Evolutionary conservation across 202 grass and related monocot species (phyloP).

Genomic region (Miscanthus sacchariflorus): DNA sequence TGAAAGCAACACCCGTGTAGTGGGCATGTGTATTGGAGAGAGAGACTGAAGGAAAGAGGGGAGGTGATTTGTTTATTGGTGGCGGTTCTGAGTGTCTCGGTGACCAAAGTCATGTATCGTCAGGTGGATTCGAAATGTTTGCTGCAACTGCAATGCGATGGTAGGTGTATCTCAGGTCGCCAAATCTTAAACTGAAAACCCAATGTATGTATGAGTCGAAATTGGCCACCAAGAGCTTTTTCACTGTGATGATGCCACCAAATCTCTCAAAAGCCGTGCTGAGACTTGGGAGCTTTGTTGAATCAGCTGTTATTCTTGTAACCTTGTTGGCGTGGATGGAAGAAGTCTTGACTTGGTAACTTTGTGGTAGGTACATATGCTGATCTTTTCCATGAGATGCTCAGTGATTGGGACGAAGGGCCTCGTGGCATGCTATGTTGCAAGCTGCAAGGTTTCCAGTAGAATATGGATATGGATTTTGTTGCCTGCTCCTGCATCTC

Average conservation of each 20-base stretch:
- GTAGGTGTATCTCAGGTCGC: neutral
- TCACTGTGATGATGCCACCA: neutral
- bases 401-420: neutral
- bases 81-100: neutral
- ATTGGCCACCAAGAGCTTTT: neutral
- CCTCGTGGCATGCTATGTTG: neutral
- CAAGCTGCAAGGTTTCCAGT: neutral
- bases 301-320: neutral
- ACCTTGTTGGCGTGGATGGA: neutral
- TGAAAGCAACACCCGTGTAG: slow-evolving; percentile 17
- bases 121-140: neutral
- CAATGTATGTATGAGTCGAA: neutral
- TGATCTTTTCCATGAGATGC: neutral
- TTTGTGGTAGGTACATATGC: neutral
- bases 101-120: neutral
- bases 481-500: no score
- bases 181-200: neutral
- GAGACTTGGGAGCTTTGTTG: neutral
- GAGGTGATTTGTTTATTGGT: slow-evolving; percentile 46
- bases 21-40: slow-evolving; percentile 31
- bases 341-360: neutral
- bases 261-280: neutral
- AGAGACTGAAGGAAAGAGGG: neutral
- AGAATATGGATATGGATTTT: neutral
- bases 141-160: slow-evolving; percentile 1